Base-by-base conservation (phyloP, 2,329 filamentous ascomycete species). In the Paraphoma chrysanthemicola region DNA sequence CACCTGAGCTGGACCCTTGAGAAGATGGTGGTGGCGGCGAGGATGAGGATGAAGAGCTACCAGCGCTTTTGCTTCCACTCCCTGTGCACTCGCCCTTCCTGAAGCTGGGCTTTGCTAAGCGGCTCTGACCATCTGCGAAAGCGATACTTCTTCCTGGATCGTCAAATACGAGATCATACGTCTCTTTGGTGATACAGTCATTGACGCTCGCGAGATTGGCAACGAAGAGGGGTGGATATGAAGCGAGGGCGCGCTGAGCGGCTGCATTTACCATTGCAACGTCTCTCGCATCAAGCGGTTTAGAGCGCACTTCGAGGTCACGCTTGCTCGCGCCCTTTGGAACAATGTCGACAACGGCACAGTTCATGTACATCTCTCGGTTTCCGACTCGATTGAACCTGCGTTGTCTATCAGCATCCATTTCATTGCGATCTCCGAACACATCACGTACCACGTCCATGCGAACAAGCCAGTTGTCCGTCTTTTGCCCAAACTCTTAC, bases 291-390 rank as follows among this genome's bases (percentile, higher is more conserved):
- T 44, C 39, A 30, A 52, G 52, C 81, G 3, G 4, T 14, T 80
- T 72, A 86, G 86, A 33, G 84, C 50, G 57, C 16, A 10, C 33
- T 36, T 14, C 33, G 7, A 51, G 64, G 84, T 82, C 28, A 93
- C 60, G 57, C 30, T 58, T 64, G 84, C 81, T 23, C 92, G 82
- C 1, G 84, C 78, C 23, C 2, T 57, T 51, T 36, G 60, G 55
- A 14, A 77, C 70, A 36, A 93, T 87, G 59, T 84, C 86, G 66
- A 93, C 84, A 49, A 85, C 82, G 7, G 91, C 90, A 71, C 91
- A 95, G 78, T 92, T 92, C 89, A 92, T 92, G 83, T 95, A 95
- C 85, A 90, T 91, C 75, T 94, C 91, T 46, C 91, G 85, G 78
- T 93, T 93, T 28, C 91, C 90, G 41, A 90, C 77, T 62, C 87